Base-by-base conservation (phyloP, 2,329 filamentous ascomycete genomes). In the Elsinoe ampelina region DNA sequence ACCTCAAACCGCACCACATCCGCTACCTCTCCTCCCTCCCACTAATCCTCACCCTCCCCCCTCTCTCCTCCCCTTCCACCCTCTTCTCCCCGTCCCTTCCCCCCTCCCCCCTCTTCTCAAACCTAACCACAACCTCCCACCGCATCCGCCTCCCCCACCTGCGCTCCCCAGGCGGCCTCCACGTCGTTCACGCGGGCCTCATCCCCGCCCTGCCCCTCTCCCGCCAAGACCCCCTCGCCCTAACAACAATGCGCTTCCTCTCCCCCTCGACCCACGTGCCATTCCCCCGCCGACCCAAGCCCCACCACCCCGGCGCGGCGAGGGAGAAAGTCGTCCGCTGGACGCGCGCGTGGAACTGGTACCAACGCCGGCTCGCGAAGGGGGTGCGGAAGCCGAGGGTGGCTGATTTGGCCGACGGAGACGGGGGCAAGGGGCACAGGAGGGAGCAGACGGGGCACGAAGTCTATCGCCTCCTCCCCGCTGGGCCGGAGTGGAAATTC, bases 191-290 rank as follows among this genome's bases (percentile, higher is more conserved):
- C 72, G 92, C 82, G 0, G 93, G 93, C 0, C 77, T 97, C 1
- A 84, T 93, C 0, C 89, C 92, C 0, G 86, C 84, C 4, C 73
- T 95, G 0, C 70, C 80, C 0, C 75, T 95, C 12, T 76, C 84
- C 45, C 75, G 79, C 54, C 92, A 86, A 64, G 81, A 96, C 69
- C 86, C 90, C 0, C 84, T 82, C 69, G 84, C 86, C 54, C 86
- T 87, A 39, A 96, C 96, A 90, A 93, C 89, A 67, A 95, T 98
- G 88, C 83, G 90, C 57, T 87, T 84, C 5, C 80, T 95, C 55
- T 77, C 87, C 62, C 77, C 83, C 15, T 72, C 77, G 10, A 83
- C 81, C 10, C 78, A 82, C 58, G 72, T 81, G 11, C 83, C 82
- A 3, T 81, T 74, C 55, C 73, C 73, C 61, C 75, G 64, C 60